phyloP scores from a whole-genome alignment of 371 early-diverging fungal genomes.

The Apophysomyces ossiformis region DNA sequence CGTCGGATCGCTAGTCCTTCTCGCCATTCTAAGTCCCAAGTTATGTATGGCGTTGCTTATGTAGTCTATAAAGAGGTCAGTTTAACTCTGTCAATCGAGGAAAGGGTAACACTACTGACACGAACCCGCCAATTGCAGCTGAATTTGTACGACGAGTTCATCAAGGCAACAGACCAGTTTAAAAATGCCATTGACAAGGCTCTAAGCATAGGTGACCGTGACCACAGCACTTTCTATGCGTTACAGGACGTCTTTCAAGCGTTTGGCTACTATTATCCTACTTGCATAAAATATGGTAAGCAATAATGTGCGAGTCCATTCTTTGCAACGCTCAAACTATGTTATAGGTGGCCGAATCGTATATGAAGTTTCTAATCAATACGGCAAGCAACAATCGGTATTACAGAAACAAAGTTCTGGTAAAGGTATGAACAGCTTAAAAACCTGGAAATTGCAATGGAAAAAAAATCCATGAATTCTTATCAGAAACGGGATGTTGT shows the following conservation, averaged over 20 bases:
- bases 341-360: background rate
- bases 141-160: background rate
- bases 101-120: background rate
- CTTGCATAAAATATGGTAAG: background rate
- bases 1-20: background rate
- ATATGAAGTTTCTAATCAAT: background rate
- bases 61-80: background rate
- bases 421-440: no score
- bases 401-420: background rate
- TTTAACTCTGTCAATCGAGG: background rate
- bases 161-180: background rate
- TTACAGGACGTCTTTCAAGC: no score
- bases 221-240: background rate
- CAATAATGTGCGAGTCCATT: background rate
- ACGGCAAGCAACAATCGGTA: background rate
- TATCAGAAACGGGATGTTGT: no score
- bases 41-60: background rate
- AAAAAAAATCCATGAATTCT: no score
- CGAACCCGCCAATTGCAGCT: background rate
- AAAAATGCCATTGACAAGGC: background rate
- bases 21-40: background rate
- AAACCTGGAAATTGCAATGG: no score
- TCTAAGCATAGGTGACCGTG: background rate
- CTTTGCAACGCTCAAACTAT: background rate
- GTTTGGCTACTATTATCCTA: no score